Base-by-base conservation (phyloP, 2,329 filamentous ascomycete genomes). In the Penicillium paneum region DNA sequence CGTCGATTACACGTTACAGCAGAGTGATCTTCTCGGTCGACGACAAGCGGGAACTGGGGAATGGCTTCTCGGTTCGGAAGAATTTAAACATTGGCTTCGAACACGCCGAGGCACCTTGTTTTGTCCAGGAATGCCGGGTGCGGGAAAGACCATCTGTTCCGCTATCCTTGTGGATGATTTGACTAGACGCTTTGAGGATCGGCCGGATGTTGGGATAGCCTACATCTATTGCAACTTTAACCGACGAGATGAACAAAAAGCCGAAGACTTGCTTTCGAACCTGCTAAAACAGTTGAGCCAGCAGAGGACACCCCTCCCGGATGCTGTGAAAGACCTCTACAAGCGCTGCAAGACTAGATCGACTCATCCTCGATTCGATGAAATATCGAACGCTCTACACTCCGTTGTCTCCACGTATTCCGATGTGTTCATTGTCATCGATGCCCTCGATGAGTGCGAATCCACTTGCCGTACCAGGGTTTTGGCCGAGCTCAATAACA, bases 161-260 rank as follows among this genome's bases (percentile, higher is more conserved):
- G 55, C 62, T 1, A 71, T 74, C 8, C 70, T 77, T 0, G 58
- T 81, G 0, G 68, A 81, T 2, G 11, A 79, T 19, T 64, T 82
- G 2, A n/a, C 24, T 3, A 34, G 13, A 0, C 39, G 29, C 2
- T 73, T 66, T 40, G 7, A 53, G 0, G 53, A 63, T 2, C 58
- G 69, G 5, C 0, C 6, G 0, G 51, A 24, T 1, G 41, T 75
- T 28, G 73, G 73, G 0, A 65, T 82, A 17, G 76, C 73, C 0
- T 81, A 76, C 26, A n/a, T 81, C 0, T 83, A 79, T 47, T 79
- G 73, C 64, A 75, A 78, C 49, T 79, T 75, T 55, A 64, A 64
- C n/a, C 63, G 64, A 1, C 58, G 71, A 8, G 52, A 71, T 0
- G 67, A 78, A 15, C 78, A 81, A 43, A 71, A 54, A 0, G 31